phyloP scores from a whole-genome alignment of 2,329 filamentous ascomycete species.

The Shiraia bambusicola region DNA sequence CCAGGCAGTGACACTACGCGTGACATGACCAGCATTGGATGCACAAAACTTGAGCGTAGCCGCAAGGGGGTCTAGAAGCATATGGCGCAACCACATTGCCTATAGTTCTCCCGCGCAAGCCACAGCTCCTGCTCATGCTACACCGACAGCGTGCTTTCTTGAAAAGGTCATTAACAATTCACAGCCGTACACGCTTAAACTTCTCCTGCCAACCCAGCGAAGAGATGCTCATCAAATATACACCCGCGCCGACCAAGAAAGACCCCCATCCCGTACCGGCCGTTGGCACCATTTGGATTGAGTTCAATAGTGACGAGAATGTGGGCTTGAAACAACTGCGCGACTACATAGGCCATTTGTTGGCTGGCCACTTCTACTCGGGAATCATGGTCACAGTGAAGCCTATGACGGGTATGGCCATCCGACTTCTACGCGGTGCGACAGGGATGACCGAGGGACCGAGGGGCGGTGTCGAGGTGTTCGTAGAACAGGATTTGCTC shows the following conservation, averaged over 20 bases:
- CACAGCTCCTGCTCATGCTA: no score
- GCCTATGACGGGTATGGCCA: constrained; percentile 77
- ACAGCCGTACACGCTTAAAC: constrained; percentile 78
- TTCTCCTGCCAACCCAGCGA: constrained; percentile 85
- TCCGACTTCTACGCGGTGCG: constrained; percentile 37
- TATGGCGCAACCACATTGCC: no score
- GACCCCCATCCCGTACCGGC: constrained; percentile 71
- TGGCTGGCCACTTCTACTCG: constrained; percentile 77
- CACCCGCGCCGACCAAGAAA: constrained; percentile 65
- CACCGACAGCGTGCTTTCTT: no score
- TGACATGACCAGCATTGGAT: no score
- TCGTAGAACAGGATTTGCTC: constrained; percentile 90
- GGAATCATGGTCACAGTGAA: constrained; percentile 88
- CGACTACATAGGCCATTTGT: constrained; percentile 79
- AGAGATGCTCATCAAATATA: constrained; percentile 82
- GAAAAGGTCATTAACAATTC: constrained; percentile 6
- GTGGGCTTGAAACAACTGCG: constrained; percentile 93
- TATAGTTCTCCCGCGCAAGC: neutral
- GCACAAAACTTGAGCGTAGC: no score
- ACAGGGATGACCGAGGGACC: constrained; percentile 48
- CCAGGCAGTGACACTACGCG: constrained; percentile 4
- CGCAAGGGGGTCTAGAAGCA: no score
- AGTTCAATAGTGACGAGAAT: constrained; percentile 78
- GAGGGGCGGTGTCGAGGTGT: constrained; percentile 90
- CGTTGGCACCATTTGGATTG: constrained; percentile 87